Conservation (phyloP, 148 eudicot species). For the Silene uniflora region DNA sequence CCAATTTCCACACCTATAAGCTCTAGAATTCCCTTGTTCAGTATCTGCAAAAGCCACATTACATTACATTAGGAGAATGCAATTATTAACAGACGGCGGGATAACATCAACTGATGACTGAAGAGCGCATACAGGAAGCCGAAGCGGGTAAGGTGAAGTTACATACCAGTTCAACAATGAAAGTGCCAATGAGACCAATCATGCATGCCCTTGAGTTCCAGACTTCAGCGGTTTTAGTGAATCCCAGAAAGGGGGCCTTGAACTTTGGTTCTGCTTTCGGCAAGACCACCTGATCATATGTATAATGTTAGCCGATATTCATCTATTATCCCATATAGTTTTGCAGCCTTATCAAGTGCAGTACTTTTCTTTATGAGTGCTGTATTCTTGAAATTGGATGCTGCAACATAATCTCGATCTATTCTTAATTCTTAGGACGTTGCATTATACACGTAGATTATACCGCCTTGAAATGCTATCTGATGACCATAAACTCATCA, state of each 20-base stretch:
- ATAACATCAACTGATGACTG: too few species aligned
- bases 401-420: too few species aligned
- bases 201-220: conserved; percentile 98
- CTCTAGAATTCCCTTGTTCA: conserved; percentile 85
- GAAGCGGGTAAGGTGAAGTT: neutral
- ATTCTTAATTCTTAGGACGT: too few species aligned
- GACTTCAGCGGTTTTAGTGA: conserved; percentile 73
- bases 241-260: conserved; percentile 64
- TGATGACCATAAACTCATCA: too few species aligned
- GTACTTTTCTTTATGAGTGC: too few species aligned
- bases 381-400: too few species aligned
- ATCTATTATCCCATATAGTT: too few species aligned
- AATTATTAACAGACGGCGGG: too few species aligned
- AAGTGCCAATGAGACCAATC: conserved; percentile 90
- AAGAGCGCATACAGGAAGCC: neutral
- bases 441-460: too few species aligned
- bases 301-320: too few species aligned
- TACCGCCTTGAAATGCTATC: too few species aligned
- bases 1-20: conserved; percentile 85
- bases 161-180: conserved; percentile 75
- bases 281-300: conserved; percentile 51
- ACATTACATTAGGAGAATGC: neutral
- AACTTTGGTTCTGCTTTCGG: conserved; percentile 79
- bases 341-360: too few species aligned
- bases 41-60: conserved; percentile 43